Evolutionary conservation across 2,329 filamentous ascomycete species (phyloP), one percentile per base, ranked within the genome.

Genomic region (Hypoxylon sp.): DNA sequence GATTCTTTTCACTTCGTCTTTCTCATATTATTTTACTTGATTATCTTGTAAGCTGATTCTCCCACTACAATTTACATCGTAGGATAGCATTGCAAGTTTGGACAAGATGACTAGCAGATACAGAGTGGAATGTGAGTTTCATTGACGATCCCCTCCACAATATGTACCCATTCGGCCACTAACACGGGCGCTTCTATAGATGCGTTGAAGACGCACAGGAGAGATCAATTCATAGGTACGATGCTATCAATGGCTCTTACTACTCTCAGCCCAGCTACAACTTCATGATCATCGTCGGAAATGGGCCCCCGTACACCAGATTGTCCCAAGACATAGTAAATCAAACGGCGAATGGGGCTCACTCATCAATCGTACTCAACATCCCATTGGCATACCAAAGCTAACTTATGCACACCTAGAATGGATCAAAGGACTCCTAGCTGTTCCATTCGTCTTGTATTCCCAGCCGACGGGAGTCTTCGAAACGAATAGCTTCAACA

Each of bases 361-460:
- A 54, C 44, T 62, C 63, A 59, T 63, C 50, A 27, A 59, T 60
- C 48, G n/a, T 31, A 55, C 39, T 44, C 13, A 42, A 48, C 2
- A 62, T 57, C 31, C 21, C 15, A 11, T 52, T 56, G 29, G 17
- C 13, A 35, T 39, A 35, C 39, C 21, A 13, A 44, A 56, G 37
- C 62, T 71, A 65, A 67, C 72, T 67, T 39, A 64, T 61, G 21
- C 29, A 50, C 44, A 68, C 55, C 68, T 75, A 89, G 93, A 97
- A 91, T 98, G 95, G 95, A 93, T 98, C 85, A 98, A 99, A 82
- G 93, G 92, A 42, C 87, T 98, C 3, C 85, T 98, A 11, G 96
- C 96, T 1, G 95, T 98, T 0, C 96, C 96, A 0, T 99, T 99
- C 78, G 95, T 99, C 42, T 88, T 99, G 59, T 94, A 97, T 79